Percentiles rank a stretch among this genome's conserved stretches.
These are phyloP conservation scores for Bertia moriformis DNA, from an alignment of 2,329 filamentous ascomycete species.

Conservation along the genomic window DNA sequence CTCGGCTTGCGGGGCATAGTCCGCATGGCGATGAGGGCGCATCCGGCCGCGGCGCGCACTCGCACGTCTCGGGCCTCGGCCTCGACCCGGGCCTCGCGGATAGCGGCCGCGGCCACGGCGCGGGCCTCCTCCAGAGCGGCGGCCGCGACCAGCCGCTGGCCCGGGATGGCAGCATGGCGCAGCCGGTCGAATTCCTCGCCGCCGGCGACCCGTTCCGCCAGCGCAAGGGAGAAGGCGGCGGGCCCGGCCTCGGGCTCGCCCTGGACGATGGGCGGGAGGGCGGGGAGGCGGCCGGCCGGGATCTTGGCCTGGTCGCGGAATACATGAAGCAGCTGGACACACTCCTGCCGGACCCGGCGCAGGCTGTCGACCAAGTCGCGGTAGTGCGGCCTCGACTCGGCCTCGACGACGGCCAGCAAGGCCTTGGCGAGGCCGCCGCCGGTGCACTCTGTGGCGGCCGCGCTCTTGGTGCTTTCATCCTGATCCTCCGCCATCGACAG, in stretches of 20 bases:
- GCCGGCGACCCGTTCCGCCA: slow-evolving; percentile 74
- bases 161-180: slow-evolving; percentile 76
- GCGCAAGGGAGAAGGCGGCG: slow-evolving; percentile 74
- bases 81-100: slow-evolving; percentile 64
- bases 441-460: slow-evolving; percentile 26
- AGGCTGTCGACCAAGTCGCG: slow-evolving; percentile 80
- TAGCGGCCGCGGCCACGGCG: slow-evolving; percentile 52
- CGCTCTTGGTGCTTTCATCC: too few relatives aligned
- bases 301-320: slow-evolving; percentile 87
- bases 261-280: slow-evolving; percentile 79
- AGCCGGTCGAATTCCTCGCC: slow-evolving; percentile 79
- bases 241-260: slow-evolving; percentile 84
- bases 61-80: slow-evolving; percentile 75
- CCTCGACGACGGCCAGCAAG: slow-evolving; percentile 65
- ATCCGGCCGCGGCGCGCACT: slow-evolving; percentile 73
- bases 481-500: too few relatives aligned
- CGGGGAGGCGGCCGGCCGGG: slow-evolving; percentile 58
- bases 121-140: slow-evolving; percentile 69
- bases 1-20: slow-evolving; percentile 86
- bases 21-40: slow-evolving; percentile 75
- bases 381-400: slow-evolving; percentile 68
- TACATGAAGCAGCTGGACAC: slow-evolving; percentile 73
- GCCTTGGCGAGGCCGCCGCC: slow-evolving; percentile 43
- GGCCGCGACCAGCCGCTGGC: slow-evolving; percentile 70
- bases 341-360: slow-evolving; percentile 79